Percentiles rank a stretch among this genome's conserved stretches.
These are phyloP conservation scores for Puccinia polysora DNA, from an alignment of 1,284 basidiomycete species.

Conservation along the genomic window DNA sequence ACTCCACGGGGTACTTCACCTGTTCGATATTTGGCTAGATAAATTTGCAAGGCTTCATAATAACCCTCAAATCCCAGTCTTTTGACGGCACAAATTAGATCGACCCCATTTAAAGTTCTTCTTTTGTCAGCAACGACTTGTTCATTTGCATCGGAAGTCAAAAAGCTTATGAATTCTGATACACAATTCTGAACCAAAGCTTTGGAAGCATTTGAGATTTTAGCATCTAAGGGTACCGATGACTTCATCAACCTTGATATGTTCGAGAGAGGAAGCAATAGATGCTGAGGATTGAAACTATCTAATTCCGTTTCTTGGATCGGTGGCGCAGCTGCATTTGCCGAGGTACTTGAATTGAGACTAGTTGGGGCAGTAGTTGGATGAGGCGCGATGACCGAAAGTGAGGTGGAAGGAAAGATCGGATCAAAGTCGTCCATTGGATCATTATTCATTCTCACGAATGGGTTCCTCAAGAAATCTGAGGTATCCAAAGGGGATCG, in stretches of 20 bases:
- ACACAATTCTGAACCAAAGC: constrained; percentile 27
- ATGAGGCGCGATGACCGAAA: too few relatives aligned
- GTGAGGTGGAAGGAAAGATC: too few relatives aligned
- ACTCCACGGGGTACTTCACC: too few relatives aligned
- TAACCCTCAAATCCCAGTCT: constrained; percentile 28
- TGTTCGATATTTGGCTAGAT: constrained; percentile 34
- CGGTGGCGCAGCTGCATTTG: background rate
- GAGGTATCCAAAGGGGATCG: too few relatives aligned
- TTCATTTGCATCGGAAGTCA: constrained; percentile 23
- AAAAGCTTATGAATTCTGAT: constrained; percentile 35
- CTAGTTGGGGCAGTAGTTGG: too few relatives aligned
- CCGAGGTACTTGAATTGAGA: too few relatives aligned
- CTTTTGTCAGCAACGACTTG: constrained; percentile 9
- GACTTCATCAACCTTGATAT: constrained; percentile 22
- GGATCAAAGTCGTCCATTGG: too few relatives aligned
- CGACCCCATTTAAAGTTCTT: constrained; percentile 29
- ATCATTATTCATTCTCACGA: too few relatives aligned
- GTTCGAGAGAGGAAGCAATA: constrained; percentile 64
- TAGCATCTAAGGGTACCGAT: constrained; percentile 22
- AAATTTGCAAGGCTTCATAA: constrained; percentile 34
- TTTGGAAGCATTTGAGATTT: constrained; percentile 39
- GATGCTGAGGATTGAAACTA: constrained; percentile 84
- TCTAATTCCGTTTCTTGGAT: constrained; percentile 83
- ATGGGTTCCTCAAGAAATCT: too few relatives aligned
- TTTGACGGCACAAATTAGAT: constrained; percentile 17